Evolutionary conservation across 306 rosid genomes (phyloP), one percentile per base, ranked within the genome.

Genomic region (Corylus heterophylla): DNA sequence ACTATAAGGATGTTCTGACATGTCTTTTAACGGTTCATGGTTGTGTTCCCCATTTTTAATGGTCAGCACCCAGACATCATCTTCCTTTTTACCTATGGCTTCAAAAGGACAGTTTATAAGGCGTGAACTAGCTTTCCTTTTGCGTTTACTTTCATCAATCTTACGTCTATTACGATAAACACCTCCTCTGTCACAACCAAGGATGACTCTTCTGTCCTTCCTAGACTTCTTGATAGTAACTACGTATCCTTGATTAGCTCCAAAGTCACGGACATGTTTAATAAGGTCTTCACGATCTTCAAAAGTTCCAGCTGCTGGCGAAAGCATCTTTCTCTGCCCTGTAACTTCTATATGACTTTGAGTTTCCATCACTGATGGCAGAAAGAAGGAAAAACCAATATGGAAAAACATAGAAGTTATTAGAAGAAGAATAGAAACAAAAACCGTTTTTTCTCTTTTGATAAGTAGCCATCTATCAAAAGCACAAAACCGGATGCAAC

Each of bases 101-200:
- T 91, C 96, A 83, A 91, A 91, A 29, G 96, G 93, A 82, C 96
- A 91, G 74, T 91, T 89, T 83, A 91, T 91, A 75, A 91, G 90
- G 82, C 92, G 93, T 14, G 93, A 91, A 77, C 78, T 87, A 64
- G 92, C 92, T 75, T 89, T 91, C 86, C 96, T 86, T 83, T 86
- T 87, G 77, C 92, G 93, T 74, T 88, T 86, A 83, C 85, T 89
- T 75, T 91, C 93, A 74, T 89, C 93, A 68, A 88, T 89, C 88
- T 91, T 91, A 73, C 92, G 92, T 80, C 96, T 89, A 64, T 89
- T 91, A 48, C 92, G 96, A 81, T 91, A 91, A 45, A 91, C 87
- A 54, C 96, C 96, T 51, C 96, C 93, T 75, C 96, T 87, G 71
- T 91, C 93, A 78, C 96, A 91, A 82, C 96, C 96, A 76, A 91